These are phyloP conservation scores for Xylariaceae sp. DNA, from an alignment of 2,329 filamentous ascomycete genomes.

Conservation along the genomic window DNA sequence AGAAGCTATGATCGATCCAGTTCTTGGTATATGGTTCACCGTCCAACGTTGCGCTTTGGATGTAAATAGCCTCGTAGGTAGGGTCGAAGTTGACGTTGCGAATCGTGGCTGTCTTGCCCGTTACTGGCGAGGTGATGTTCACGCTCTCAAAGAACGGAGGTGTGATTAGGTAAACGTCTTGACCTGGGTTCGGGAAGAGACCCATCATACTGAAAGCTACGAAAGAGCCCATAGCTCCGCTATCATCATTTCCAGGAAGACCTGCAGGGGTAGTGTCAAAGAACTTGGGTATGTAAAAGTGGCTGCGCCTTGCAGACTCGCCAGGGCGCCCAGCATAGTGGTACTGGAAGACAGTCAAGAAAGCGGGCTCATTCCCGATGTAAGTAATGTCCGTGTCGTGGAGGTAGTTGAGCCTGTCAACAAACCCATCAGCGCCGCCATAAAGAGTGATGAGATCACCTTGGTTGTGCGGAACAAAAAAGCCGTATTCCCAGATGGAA, in stretches of 20 bases:
- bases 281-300: slow-evolving; percentile 63
- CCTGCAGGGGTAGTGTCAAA: slow-evolving; percentile 60
- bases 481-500: slow-evolving; percentile 70
- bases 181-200: slow-evolving; percentile 65
- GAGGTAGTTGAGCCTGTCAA: slow-evolving; percentile 59
- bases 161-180: slow-evolving; percentile 69
- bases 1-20: slow-evolving; percentile 69
- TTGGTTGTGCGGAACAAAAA: slow-evolving; percentile 57
- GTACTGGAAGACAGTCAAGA: slow-evolving; percentile 58
- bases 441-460: slow-evolving; percentile 55
- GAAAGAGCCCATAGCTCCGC: slow-evolving; percentile 68
- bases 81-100: slow-evolving; percentile 62
- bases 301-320: slow-evolving; percentile 51
- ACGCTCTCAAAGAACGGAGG: slow-evolving; percentile 65
- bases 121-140: slow-evolving; percentile 55
- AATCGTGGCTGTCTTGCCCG: slow-evolving; percentile 59
- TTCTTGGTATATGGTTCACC: slow-evolving; percentile 60
- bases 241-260: slow-evolving; percentile 69
- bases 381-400: slow-evolving; percentile 64
- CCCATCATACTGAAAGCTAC: slow-evolving; percentile 67
- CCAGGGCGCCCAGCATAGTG: slow-evolving; percentile 66
- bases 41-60: slow-evolving; percentile 63
- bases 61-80: slow-evolving; percentile 55
- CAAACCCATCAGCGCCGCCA: slow-evolving; percentile 57
- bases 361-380: slow-evolving; percentile 57